A percentile compares a stretch with the other conserved stretches of the same genome.
Evolutionary conservation across 345 rosid species (phyloP).

Genomic region (Citropsis articulata): DNA sequence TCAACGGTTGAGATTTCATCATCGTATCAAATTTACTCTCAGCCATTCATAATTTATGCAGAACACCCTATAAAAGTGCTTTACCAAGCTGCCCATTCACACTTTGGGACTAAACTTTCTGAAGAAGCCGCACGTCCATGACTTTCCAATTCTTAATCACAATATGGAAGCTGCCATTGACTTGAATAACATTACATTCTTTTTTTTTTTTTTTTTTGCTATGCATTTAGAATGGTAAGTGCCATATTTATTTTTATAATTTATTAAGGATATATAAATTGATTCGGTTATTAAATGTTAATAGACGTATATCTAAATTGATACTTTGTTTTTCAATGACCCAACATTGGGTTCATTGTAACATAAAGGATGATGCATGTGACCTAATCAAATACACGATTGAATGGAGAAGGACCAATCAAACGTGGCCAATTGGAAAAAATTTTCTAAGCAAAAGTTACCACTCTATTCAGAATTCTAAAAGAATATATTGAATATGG

Average conservation of each 20-base stretch:
- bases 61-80: neutral
- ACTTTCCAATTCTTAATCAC: neutral
- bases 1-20: neutral
- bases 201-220: too few relatives aligned
- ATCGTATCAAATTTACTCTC: neutral
- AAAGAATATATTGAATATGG: neutral
- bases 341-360: neutral
- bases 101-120: neutral
- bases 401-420: neutral
- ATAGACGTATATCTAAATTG: neutral
- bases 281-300: neutral
- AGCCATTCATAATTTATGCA: neutral
- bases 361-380: neutral
- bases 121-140: neutral
- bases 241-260: neutral
- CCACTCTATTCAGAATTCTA: neutral
- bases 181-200: neutral
- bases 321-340: neutral
- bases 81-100: neutral
- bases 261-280: neutral
- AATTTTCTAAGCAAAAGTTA: neutral
- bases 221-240: neutral
- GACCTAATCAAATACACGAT: neutral
- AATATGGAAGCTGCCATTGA: neutral
- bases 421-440: neutral